Evolutionary conservation across 768 basidiomycete genomes (phyloP).

Genomic region (Auriculariales sp.): DNA sequence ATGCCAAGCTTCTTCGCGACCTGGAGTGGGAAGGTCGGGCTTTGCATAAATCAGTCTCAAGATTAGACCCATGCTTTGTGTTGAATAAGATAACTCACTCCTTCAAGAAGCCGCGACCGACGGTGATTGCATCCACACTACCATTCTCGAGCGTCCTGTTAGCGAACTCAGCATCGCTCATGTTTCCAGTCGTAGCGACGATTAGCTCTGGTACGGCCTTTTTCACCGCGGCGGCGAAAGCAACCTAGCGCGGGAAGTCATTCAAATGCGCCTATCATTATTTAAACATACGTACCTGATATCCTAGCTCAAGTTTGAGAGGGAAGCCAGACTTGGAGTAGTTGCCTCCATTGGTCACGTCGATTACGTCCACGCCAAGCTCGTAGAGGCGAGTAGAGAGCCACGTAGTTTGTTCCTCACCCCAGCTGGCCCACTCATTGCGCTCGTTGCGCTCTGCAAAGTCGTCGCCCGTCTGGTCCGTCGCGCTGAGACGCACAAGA

Average conservation of each 20-base stretch:
- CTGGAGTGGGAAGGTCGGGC: conserved; percentile 48
- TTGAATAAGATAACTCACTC: too few relatives aligned
- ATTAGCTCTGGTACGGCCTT: conserved; percentile 38
- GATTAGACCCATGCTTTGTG: too few relatives aligned
- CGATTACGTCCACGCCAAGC: conserved; percentile 59
- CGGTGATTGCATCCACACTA: conserved; percentile 51
- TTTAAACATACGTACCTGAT: too few relatives aligned
- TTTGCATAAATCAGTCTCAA: conserved; percentile 47
- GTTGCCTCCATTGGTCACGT: conserved; percentile 56
- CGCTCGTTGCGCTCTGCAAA: conserved; percentile 38
- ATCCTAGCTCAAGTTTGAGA: conserved; percentile 37
- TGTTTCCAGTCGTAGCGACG: conserved; percentile 58
- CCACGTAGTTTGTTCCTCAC: conserved; percentile 58
- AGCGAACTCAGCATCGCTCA: conserved; percentile 45
- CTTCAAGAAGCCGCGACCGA: too few relatives aligned
- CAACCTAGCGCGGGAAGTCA: too few relatives aligned
- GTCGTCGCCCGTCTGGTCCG: conserved; percentile 54
- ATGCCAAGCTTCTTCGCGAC: conserved; percentile 52
- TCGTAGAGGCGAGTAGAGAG: conserved; percentile 40
- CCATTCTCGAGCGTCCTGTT: conserved; percentile 48
- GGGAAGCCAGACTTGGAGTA: conserved; percentile 55
- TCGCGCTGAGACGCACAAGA: conserved; percentile 49
- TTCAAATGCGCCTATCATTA: too few relatives aligned
- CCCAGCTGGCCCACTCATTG: conserved; percentile 54
- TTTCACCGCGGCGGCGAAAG: conserved; percentile 53